phyloP scores from a whole-genome alignment of 1,284 basidiomycete genomes.

The Farysia itapuensis region DNA sequence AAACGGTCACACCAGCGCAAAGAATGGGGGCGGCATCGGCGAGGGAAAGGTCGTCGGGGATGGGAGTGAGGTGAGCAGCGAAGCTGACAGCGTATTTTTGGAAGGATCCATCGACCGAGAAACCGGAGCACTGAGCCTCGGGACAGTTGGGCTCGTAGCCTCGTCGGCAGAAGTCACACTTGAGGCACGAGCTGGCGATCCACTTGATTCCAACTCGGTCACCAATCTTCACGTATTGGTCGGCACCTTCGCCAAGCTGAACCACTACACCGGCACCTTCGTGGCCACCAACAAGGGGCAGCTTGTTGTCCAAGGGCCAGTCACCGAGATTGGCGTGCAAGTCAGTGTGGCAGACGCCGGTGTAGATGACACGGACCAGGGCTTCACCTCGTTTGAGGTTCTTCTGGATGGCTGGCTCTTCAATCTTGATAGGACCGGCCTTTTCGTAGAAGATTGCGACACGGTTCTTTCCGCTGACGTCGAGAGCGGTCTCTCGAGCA shows the following conservation, averaged over 20 bases:
- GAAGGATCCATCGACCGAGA: constrained; percentile 80
- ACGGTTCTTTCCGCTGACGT: constrained; percentile 28
- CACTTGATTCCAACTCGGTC: constrained; percentile 81
- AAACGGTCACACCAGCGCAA: constrained; percentile 75
- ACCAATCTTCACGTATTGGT: constrained; percentile 67
- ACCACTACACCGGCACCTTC: constrained; percentile 71
- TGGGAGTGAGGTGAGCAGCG: constrained; percentile 69
- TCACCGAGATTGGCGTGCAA: constrained; percentile 52
- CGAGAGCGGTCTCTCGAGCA: constrained; percentile 38
- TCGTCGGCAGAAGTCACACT: constrained; percentile 75
- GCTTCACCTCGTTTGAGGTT: constrained; percentile 78
- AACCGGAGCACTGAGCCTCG: constrained; percentile 57
- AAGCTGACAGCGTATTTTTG: constrained; percentile 70
- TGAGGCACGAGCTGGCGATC: constrained; percentile 66
- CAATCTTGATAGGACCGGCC: constrained; percentile 40
- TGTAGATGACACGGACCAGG: constrained; percentile 70
- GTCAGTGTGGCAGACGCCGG: constrained; percentile 45
- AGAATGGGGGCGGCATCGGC: constrained; percentile 77
- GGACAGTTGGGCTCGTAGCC: constrained; percentile 68
- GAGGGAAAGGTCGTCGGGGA: constrained; percentile 64
- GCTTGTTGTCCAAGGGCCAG: constrained; percentile 63
- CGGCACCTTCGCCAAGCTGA: constrained; percentile 73
- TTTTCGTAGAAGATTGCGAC: constrained; percentile 49
- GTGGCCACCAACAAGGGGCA: constrained; percentile 81
- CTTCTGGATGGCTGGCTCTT: constrained; percentile 64